A percentile compares a stretch with the other conserved stretches of the same genome.
These are phyloP conservation scores for Plasmodium reichenowi DNA, from an alignment of 169 alveolate species.

Conservation along the genomic window DNA sequence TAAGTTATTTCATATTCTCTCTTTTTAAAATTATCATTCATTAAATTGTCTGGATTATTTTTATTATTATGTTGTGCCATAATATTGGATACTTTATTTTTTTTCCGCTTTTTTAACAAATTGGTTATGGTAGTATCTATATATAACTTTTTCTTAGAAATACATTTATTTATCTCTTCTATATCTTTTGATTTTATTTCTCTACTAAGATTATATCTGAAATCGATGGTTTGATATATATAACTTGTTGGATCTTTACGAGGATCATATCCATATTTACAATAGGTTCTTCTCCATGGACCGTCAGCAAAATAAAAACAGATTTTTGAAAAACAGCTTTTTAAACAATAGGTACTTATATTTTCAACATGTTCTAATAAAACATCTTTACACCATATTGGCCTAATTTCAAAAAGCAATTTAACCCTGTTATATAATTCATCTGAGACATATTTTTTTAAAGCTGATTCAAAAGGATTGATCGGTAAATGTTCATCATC, in stretches of 20 bases:
- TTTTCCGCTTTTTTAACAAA: slow-evolving; percentile 21
- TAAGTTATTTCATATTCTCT: slow-evolving; percentile 20
- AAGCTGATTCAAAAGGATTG: slow-evolving; percentile 56
- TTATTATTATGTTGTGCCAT: neutral
- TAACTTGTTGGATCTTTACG: slow-evolving; percentile 80
- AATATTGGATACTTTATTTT: neutral
- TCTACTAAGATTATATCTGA: slow-evolving; percentile 78
- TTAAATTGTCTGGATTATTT: neutral
- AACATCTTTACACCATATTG: slow-evolving; percentile 72
- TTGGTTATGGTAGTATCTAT: slow-evolving; percentile 34
- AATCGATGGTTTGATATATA: slow-evolving; percentile 82
- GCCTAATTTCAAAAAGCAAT: slow-evolving; percentile 64
- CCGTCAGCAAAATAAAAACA: slow-evolving; percentile 82
- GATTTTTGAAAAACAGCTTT: slow-evolving; percentile 79
- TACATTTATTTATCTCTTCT: slow-evolving; percentile 39
- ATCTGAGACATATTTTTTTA: slow-evolving; percentile 68
- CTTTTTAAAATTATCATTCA: neutral
- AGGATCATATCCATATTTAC: slow-evolving; percentile 83
- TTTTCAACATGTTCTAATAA: slow-evolving; percentile 56
- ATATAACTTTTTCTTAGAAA: slow-evolving; percentile 29
- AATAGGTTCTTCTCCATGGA: slow-evolving; percentile 84
- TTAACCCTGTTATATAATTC: slow-evolving; percentile 53
- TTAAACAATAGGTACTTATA: slow-evolving; percentile 55
- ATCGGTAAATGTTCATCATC: slow-evolving; percentile 29
- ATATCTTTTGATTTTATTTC: slow-evolving; percentile 71